Evolutionary conservation across 495 filamentous ascomycete genomes (phyloP).

Genomic region (Hamigera avellanea): DNA sequence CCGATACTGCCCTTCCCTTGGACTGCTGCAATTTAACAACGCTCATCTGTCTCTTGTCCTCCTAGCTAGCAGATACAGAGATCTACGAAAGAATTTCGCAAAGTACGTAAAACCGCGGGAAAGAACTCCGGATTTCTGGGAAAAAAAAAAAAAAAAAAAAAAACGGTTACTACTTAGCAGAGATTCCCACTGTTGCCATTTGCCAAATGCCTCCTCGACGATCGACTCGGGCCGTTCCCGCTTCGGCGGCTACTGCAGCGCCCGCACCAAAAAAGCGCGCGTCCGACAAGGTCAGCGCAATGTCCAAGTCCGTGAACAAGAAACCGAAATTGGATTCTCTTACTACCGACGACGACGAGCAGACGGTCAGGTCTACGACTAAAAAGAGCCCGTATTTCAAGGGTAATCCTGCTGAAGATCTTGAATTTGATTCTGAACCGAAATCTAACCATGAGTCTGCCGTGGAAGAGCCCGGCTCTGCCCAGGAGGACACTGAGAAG

Average conservation of each 20-base stretch:
- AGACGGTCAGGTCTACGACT: slow-evolving; percentile 31
- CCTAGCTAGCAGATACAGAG: too few relatives aligned
- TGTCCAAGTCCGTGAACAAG: slow-evolving; percentile 22
- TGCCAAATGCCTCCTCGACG: too few relatives aligned
- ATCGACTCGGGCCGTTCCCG: slow-evolving; percentile 29
- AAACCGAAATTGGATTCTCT: slow-evolving; percentile 34
- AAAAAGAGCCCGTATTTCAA: slow-evolving; percentile 50
- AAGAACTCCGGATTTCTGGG: too few relatives aligned
- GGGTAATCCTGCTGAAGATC: slow-evolving; percentile 19
- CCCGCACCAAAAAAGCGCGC: slow-evolving; percentile 28
- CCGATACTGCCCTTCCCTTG: background rate
- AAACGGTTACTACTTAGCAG: too few relatives aligned
- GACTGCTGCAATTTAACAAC: too few relatives aligned
- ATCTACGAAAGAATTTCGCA: too few relatives aligned
- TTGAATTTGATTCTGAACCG: slow-evolving; percentile 15
- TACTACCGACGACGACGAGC: slow-evolving; percentile 10
- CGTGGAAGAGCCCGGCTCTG: slow-evolving; percentile 6
- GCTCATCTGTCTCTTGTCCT: too few relatives aligned
- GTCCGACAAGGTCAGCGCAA: slow-evolving; percentile 21
- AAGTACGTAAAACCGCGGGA: too few relatives aligned
- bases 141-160: too few relatives aligned
- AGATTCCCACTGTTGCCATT: too few relatives aligned
- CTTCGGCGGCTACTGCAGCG: slow-evolving; percentile 22
- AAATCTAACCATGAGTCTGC: background rate
- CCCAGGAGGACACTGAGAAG: slow-evolving; percentile 8